Conservation (phyloP, 225 moss, liverwort and hornwort genomes). For the Rhytidiadelphus loreus region DNA sequence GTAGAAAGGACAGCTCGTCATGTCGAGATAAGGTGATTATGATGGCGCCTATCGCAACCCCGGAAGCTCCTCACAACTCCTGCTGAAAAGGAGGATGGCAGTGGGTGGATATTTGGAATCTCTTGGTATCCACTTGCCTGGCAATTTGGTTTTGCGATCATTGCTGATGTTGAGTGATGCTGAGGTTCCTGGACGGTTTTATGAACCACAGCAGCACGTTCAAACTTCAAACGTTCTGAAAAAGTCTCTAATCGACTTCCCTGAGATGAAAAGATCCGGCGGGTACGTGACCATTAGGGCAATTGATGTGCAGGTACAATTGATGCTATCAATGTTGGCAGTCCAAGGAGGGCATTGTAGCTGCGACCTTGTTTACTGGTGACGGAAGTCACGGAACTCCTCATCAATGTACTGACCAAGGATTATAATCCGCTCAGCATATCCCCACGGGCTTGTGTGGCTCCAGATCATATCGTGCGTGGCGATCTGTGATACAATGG, state of each 20-base stretch:
- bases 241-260: not conserved
- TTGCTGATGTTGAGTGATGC: not conserved
- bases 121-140: not conserved
- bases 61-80: not conserved
- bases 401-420: not conserved
- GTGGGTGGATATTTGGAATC: not conserved
- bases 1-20: too few species aligned
- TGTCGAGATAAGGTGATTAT: not conserved
- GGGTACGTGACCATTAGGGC: not conserved
- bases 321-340: not conserved
- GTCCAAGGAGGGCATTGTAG: not conserved
- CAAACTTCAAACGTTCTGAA: not conserved
- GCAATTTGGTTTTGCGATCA: not conserved
- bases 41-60: not conserved
- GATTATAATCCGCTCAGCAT: not conserved
- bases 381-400: not conserved
- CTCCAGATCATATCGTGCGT: constrained; percentile 56
- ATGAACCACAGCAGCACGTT: not conserved
- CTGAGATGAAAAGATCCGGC: not conserved
- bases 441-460: not conserved
- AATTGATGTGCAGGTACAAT: not conserved
- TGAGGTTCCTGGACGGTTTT: too few species aligned
- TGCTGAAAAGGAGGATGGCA: not conserved
- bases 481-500: constrained; percentile 51
- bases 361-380: not conserved